Percentiles rank a stretch among this genome's conserved stretches.
These are phyloP conservation scores for Jatropha multifida DNA, from an alignment of 441 rosid genomes.

Conservation along the genomic window DNA sequence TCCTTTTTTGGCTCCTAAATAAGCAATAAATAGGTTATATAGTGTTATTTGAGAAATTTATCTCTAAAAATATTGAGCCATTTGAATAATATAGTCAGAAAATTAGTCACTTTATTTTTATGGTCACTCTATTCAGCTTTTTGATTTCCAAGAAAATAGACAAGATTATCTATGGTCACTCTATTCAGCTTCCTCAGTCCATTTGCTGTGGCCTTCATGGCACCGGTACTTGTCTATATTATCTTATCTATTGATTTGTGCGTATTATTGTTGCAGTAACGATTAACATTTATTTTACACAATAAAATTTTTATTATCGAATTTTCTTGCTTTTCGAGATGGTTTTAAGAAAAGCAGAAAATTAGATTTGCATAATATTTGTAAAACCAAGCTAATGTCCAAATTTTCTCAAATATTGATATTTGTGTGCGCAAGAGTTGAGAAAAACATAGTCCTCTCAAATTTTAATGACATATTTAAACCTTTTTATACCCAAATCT, in stretches of 20 bases:
- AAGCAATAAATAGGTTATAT: no score
- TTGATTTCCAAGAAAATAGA: no score
- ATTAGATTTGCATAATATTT: background rate
- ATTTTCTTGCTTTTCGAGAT: no score
- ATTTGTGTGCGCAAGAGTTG: background rate
- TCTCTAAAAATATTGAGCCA: no score
- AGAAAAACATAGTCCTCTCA: background rate
- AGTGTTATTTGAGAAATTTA: no score
- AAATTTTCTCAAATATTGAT: background rate
- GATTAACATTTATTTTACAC: no score
- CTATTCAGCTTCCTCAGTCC: constrained; percentile 75
- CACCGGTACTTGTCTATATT: constrained; percentile 47
- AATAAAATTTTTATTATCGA: background rate
- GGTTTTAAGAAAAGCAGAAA: background rate
- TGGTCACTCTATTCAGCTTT: no score
- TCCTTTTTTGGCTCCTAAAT: no score
- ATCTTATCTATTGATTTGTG: background rate
- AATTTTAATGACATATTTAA: background rate
- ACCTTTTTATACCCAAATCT: no score
- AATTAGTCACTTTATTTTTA: no score
- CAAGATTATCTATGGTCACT: constrained; percentile 94
- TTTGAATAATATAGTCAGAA: no score
- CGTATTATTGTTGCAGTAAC: no score
- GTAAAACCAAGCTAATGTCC: background rate
- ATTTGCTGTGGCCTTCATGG: constrained; percentile 93